These are phyloP conservation scores for Emydomyces testavorans DNA, from an alignment of 2,329 filamentous ascomycete genomes.

Conservation along the genomic window DNA sequence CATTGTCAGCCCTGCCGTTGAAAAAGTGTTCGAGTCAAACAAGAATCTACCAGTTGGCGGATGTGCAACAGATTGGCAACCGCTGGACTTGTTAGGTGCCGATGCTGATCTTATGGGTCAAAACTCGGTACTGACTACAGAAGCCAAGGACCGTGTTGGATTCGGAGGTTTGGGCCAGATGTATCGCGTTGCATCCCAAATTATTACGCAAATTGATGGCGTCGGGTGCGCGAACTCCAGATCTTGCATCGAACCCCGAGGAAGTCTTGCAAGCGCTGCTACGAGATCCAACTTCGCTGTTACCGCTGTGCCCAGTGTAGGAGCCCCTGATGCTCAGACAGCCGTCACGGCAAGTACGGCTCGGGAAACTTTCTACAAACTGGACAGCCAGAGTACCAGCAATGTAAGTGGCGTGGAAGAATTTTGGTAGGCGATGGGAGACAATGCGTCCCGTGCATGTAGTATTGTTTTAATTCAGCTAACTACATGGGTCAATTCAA, in stretches of 20 bases:
- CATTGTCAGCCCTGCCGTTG: constrained; percentile 28
- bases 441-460: neutral
- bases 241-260: neutral
- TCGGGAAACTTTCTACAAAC: neutral
- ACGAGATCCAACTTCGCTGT: neutral
- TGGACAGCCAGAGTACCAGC: constrained; percentile 1
- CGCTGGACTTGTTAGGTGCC: constrained; percentile 23
- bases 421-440: constrained; percentile 1
- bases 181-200: constrained; percentile 23
- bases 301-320: neutral
- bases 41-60: constrained; percentile 27
- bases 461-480: too few species aligned
- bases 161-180: constrained; percentile 22
- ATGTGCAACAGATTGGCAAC: constrained; percentile 24
- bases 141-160: constrained; percentile 19
- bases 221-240: constrained; percentile 26
- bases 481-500: too few species aligned
- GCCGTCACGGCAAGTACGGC: neutral
- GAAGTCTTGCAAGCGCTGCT: neutral
- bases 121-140: neutral
- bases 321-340: neutral
- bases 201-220: constrained; percentile 31
- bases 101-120: constrained; percentile 14
- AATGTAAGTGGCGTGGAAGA: neutral
- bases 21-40: constrained; percentile 27